A percentile compares a stretch with the other conserved stretches of the same genome.
Conservation (phyloP, 2,329 filamentous ascomycete genomes). For the Colletotrichum sp. region DNA sequence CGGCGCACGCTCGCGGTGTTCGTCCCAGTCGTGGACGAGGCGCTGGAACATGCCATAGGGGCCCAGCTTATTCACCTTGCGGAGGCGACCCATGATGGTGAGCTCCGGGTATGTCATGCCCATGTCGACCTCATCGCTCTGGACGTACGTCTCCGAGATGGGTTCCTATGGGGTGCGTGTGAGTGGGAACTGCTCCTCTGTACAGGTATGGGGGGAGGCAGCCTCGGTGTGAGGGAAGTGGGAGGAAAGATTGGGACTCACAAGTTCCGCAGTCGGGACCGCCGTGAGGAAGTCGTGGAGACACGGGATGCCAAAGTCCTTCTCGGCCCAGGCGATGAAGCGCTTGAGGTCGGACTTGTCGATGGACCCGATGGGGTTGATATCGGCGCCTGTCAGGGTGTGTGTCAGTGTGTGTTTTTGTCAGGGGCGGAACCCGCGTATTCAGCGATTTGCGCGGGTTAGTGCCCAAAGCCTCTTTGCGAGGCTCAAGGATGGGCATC, state of each 20-base stretch:
- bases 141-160: conserved; percentile 64
- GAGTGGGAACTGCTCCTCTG: neutral
- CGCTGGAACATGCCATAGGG: conserved; percentile 52
- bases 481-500: neutral
- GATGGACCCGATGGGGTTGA: conserved; percentile 68
- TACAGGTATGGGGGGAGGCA: neutral
- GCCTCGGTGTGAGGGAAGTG: neutral
- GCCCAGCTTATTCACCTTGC: conserved; percentile 52
- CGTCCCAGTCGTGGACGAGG: conserved; percentile 50
- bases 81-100: conserved; percentile 36
- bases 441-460: neutral
- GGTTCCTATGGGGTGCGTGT: conserved; percentile 49
- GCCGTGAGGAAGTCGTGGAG: conserved; percentile 70
- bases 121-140: conserved; percentile 55
- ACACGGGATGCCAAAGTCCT: conserved; percentile 66
- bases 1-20: conserved; percentile 28
- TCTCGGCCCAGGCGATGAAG: conserved; percentile 71
- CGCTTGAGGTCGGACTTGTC: conserved; percentile 72
- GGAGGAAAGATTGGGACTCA: conserved; percentile 10
- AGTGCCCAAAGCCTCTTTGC: neutral
- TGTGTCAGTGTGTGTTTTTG: neutral
- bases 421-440: neutral
- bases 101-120: conserved; percentile 58
- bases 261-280: conserved; percentile 64
- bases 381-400: conserved; percentile 25